phyloP scores from a whole-genome alignment of 371 early-diverging fungal species.

The Rhizoclosmatium hyalinum region DNA sequence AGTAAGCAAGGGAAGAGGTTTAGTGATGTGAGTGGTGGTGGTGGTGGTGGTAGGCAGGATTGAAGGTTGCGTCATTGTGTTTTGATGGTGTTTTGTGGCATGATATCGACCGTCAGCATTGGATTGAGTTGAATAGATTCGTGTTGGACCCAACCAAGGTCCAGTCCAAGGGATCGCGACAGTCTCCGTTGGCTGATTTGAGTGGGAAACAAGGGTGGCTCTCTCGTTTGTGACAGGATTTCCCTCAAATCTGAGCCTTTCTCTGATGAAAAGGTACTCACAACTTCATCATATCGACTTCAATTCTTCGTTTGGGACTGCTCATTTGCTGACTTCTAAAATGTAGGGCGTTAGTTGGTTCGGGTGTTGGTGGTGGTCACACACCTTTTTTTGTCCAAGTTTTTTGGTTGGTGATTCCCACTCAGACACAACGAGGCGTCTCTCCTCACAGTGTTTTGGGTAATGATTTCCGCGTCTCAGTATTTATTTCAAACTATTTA shows the following conservation, averaged over 20 bases:
- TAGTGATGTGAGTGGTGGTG: background rate
- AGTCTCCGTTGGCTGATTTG: too few relatives aligned
- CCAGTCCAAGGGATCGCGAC: too few relatives aligned
- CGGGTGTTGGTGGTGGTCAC: too few relatives aligned
- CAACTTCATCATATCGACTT: conserved; percentile 64
- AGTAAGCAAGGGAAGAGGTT: background rate
- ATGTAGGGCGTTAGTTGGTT: too few relatives aligned
- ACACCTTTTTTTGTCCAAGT: too few relatives aligned
- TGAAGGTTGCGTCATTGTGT: background rate
- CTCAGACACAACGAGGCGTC: too few relatives aligned
- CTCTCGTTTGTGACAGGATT: background rate
- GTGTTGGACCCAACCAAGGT: too few relatives aligned
- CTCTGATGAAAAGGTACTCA: conserved; percentile 53
- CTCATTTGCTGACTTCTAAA: background rate
- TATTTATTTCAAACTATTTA: conserved; percentile 2
- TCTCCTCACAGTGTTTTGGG: background rate
- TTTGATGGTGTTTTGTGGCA: background rate
- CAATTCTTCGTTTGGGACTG: conserved; percentile 36
- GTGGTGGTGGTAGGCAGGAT: background rate
- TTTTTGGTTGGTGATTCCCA: too few relatives aligned
- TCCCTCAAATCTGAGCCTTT: background rate
- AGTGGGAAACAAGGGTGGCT: too few relatives aligned
- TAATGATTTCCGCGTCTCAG: background rate
- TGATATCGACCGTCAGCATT: background rate
- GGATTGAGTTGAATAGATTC: too few relatives aligned